A percentile compares a stretch with the other conserved stretches of the same genome.
phyloP scores from a whole-genome alignment of 306 rosid genomes.

The Rosa chinensis region DNA sequence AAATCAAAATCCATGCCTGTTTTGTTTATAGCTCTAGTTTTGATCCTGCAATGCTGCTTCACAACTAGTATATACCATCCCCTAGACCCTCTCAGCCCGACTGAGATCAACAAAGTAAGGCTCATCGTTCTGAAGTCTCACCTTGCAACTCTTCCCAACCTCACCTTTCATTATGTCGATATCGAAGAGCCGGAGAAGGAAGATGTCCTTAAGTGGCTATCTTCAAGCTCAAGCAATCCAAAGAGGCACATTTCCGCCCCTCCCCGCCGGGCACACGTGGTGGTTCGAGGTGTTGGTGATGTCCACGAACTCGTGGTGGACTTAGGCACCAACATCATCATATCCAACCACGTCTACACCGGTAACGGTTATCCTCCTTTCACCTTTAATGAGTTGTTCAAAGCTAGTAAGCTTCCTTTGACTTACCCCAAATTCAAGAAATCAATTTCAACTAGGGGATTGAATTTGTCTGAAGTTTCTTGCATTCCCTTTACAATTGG shows the following conservation, averaged over 20 bases:
- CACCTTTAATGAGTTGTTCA: slow-evolving; percentile 60
- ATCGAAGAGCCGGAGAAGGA: slow-evolving; percentile 74
- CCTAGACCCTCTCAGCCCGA: slow-evolving; percentile 67
- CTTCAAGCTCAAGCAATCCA: slow-evolving; percentile 37
- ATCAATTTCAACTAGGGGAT: slow-evolving; percentile 57
- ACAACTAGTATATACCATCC: slow-evolving; percentile 51
- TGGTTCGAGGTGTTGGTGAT: slow-evolving; percentile 57
- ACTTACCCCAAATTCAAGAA: slow-evolving; percentile 47
- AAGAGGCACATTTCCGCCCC: slow-evolving; percentile 14
- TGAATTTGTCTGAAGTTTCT: slow-evolving; percentile 73
- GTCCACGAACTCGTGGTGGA: slow-evolving; percentile 67
- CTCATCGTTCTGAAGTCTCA: slow-evolving; percentile 48
- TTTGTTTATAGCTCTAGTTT: slow-evolving; percentile 31
- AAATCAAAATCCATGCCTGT: slow-evolving; percentile 38
- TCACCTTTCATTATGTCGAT: slow-evolving; percentile 72
- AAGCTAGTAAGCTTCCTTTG: slow-evolving; percentile 68
- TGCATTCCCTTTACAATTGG: slow-evolving; percentile 82
- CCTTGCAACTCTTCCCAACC: slow-evolving; percentile 63
- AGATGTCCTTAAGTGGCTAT: slow-evolving; percentile 65
- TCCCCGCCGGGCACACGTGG: slow-evolving; percentile 69
- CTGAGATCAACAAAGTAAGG: slow-evolving; percentile 60
- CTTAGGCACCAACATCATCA: slow-evolving; percentile 45
- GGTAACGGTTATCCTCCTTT: slow-evolving; percentile 84
- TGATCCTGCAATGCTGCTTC: slow-evolving; percentile 36
- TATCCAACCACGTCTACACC: slow-evolving; percentile 48